phyloP scores from a whole-genome alignment of 805 yeast genomes.

The Candida loeiensis region DNA sequence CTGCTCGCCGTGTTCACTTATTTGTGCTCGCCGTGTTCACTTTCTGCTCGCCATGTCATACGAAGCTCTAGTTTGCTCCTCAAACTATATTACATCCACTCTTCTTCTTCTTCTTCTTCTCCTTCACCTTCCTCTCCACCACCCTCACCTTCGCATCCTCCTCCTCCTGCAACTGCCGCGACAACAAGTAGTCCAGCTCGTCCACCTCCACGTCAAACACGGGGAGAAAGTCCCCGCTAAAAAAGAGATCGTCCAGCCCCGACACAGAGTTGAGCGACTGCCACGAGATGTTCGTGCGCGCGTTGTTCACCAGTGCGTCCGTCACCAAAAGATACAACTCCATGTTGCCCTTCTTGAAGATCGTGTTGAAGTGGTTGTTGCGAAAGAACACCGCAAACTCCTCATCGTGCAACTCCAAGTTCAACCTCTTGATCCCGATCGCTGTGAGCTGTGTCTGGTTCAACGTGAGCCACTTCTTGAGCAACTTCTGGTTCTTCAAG shows the following conservation, averaged over 20 bases:
- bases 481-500: constrained; percentile 14
- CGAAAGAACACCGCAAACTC: constrained; percentile 73
- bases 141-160: constrained; percentile 48
- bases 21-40: too few relatives aligned
- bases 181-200: constrained; percentile 29
- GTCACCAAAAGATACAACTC: constrained; percentile 65
- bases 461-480: constrained; percentile 44
- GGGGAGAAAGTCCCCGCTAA: constrained; percentile 62
- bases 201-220: constrained; percentile 25
- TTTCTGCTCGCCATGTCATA: too few relatives aligned
- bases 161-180: constrained; percentile 51
- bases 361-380: constrained; percentile 83
- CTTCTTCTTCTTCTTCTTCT: constrained; percentile 5
- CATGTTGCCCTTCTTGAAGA: constrained; percentile 48
- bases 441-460: constrained; percentile 76
- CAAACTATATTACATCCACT: background rate
- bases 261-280: constrained; percentile 63
- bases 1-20: too few relatives aligned
- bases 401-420: constrained; percentile 44
- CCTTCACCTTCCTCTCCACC: constrained; percentile 15
- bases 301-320: constrained; percentile 59
- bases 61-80: too few relatives aligned
- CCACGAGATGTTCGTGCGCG: constrained; percentile 62
- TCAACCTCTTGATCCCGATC: constrained; percentile 54
- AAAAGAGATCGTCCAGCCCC: constrained; percentile 69